Conservation (phyloP, 352 stramenopile genomes). For the Globisporangium cederbergense region DNA sequence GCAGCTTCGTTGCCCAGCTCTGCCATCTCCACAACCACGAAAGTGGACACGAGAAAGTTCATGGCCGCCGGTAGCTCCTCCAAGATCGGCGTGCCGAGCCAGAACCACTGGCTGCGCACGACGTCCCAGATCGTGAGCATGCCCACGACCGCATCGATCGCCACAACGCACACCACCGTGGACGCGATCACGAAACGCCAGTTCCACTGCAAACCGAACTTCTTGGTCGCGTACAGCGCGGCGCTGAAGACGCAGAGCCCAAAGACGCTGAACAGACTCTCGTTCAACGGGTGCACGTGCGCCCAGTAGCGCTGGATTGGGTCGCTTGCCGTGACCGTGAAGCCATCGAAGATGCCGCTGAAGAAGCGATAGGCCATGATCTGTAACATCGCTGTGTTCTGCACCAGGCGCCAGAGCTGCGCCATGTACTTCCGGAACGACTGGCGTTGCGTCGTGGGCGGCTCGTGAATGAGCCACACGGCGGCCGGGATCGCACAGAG, state of each 20-base stretch:
- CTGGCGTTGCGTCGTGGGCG: conserved; percentile 1
- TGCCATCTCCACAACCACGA: conserved; percentile 42
- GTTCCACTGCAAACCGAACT: conserved; percentile 36
- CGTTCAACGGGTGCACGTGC: conserved; percentile 31
- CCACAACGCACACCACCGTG: conserved; percentile 24
- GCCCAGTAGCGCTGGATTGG: conserved; percentile 36
- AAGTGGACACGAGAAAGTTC: conserved; percentile 36
- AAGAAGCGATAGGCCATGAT: conserved; percentile 44
- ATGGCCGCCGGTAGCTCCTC: conserved; percentile 31
- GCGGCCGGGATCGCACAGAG: conserved; percentile 20
- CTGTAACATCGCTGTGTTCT: conserved; percentile 37
- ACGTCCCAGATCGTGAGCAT: conserved; percentile 39
- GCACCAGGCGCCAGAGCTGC: conserved; percentile 24
- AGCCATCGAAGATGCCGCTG: conserved; percentile 33
- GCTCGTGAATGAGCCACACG: conserved; percentile 23
- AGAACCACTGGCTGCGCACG: conserved; percentile 42
- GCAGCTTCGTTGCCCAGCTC: conserved; percentile 39
- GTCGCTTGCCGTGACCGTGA: conserved; percentile 25
- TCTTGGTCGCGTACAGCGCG: conserved; percentile 25
- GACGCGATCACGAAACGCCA: conserved; percentile 28
- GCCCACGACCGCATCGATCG: conserved; percentile 22
- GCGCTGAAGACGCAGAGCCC: conserved; percentile 26
- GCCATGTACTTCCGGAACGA: conserved; percentile 21
- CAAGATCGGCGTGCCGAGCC: conserved; percentile 29
- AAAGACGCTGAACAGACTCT: conserved; percentile 31